Evolutionary conservation across 2,329 filamentous ascomycete genomes (phyloP), one percentile per base, ranked within the genome.

Genomic region (Myriosclerotinia duriaeana): DNA sequence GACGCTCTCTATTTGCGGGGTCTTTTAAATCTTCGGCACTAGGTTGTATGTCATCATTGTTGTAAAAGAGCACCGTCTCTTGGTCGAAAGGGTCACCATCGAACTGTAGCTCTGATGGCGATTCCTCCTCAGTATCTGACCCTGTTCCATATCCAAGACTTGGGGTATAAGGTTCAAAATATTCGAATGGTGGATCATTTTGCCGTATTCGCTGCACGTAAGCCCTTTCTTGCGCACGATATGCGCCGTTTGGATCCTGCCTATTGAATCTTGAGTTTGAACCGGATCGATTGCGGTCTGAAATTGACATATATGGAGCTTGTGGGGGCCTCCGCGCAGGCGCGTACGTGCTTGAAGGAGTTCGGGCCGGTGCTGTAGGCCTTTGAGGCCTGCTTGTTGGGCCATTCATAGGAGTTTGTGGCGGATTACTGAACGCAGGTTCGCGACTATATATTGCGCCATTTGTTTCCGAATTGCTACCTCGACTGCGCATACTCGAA

Each of bases 181-280:
- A 77, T 66, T 76, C 77, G 34, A 73, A 71, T 26, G 82, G 80
- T 53, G 87, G 86, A 71, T 95, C 91, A 17, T 38, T 60, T 76
- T 96, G 92, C 67, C 93, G 88, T 75, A 98, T 85, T 72, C 94
- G 89, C 78, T 97, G 92, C 44, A 98, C 89, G 76, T 99, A 99
- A 66, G 94, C 94, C 76, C 93, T 92, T 78, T 98, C 94, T 78
- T 98, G 92, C 58, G 91, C 91, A 68, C 90, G 83, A 76, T 91
- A 92, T 72, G 90, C 87, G 63, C 88, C 87, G 73, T 89, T 89
- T 12, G 89, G 89, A 73, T 91, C 89, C 69, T 83, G 78, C 67
- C 85, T 80, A 44, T 85, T 80, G 48, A 82, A 77, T 69, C 87
- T 80, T 69, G 84, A 84, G 3, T 81, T 78, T 2, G 86, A 88